Conservation (phyloP, 371 early-diverging fungal genomes). For the Dichotomocladium elegans region DNA sequence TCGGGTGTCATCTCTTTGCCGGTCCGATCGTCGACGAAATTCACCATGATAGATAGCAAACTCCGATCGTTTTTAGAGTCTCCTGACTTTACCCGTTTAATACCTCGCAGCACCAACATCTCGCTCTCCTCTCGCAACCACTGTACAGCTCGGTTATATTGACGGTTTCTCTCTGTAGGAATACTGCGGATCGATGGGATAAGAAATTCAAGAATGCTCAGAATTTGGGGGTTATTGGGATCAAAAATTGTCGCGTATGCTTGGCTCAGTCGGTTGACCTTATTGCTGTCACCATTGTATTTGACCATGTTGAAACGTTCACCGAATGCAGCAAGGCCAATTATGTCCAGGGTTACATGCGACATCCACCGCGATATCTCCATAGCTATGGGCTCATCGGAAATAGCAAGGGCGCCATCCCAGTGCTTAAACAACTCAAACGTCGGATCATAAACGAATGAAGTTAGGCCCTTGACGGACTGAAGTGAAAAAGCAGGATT, state of each 20-base stretch:
- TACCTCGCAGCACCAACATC: conserved; percentile 38
- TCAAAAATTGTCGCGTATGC: conserved; percentile 46
- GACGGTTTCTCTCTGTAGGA: conserved; percentile 32
- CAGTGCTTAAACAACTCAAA: conserved; percentile 8
- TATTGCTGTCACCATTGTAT: conserved; percentile 8
- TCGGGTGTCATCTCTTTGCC: conserved; percentile 25
- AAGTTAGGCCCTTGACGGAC: conserved; percentile 41
- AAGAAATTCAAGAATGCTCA: conserved; percentile 29
- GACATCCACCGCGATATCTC: conserved; percentile 35
- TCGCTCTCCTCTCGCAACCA: conserved; percentile 38
- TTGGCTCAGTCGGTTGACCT: conserved; percentile 33
- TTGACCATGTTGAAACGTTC: conserved; percentile 13
- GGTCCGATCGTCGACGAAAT: conserved; percentile 28
- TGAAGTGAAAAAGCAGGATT: conserved; percentile 63
- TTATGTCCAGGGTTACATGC: conserved; percentile 43
- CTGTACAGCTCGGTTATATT: neutral
- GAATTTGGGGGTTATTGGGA: conserved; percentile 5
- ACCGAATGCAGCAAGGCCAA: conserved; percentile 50
- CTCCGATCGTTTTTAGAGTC: no score
- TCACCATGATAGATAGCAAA: conserved; percentile 32
- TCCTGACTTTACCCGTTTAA: conserved; percentile 21
- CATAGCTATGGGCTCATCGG: conserved; percentile 23
- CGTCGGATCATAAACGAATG: conserved; percentile 37
- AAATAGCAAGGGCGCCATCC: conserved; percentile 7
- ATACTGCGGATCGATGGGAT: conserved; percentile 35